Base-by-base conservation (phyloP, 441 rosid species). In the Lepidium campestre region DNA sequence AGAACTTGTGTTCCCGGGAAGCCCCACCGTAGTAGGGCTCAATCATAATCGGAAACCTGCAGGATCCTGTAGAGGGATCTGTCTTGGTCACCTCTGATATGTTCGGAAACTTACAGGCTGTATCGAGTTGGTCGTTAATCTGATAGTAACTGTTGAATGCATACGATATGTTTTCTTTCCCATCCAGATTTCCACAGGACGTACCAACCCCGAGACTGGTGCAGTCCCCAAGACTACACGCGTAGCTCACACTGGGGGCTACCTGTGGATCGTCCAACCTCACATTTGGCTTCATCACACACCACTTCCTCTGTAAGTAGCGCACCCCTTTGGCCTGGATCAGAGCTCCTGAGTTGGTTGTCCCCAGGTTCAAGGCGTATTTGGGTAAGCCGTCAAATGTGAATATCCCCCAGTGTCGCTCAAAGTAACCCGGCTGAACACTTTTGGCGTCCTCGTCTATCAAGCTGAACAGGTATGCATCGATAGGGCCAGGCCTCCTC, bases 401-500 rank as follows among this genome's bases (percentile, higher is more conserved):
- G 70, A 93, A 85, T 65, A 91, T 75, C 17, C 99, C 99, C 99
- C 97, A 91, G 49, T 93, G 99, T 2, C 99, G 85, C 75, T 93
- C 99, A 7, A 93, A 93, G 80, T 93, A 91, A 54, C 99, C 97
- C 0, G 97, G 99, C 35, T 84, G 85, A 37, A 91, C 79, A 61
- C 97, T 93, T 39, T 93, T 93, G 10, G 80, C 90, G 73, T 93
- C 99, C 77, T 93, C 99, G 42, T 93, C 99, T 53, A 93, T 89
- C 74, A 93, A 72, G 68, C 96, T 93, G 65, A 93, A 93, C 20
- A 93, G 49, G 69, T 91, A 93, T 1, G 82, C 93, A 47, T 91
- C 89, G 31, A 93, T 82, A 0, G 97, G 92, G 1, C 88, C 88
- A 27, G 98, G 92, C 67, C 96, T 84, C 77, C 75, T 69, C 2